Conservation (phyloP, 2,329 filamentous ascomycete genomes). For the Colletotrichum australisinense region DNA sequence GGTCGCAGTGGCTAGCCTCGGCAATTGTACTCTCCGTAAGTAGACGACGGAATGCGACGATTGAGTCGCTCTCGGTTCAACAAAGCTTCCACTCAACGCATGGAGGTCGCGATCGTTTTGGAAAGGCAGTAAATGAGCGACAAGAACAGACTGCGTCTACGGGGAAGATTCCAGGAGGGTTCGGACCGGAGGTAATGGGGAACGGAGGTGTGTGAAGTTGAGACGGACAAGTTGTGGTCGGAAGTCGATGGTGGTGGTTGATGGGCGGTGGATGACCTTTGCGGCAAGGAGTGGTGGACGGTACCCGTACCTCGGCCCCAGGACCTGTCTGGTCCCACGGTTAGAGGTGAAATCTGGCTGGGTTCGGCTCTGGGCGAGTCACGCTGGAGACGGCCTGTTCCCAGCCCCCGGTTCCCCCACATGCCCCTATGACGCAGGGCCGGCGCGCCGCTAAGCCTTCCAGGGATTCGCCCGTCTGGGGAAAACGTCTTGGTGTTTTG, state of each 20-base stretch:
- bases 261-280: conserved; percentile 7
- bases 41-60: conserved; percentile 1
- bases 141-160: neutral
- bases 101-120: neutral
- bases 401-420: conserved; percentile 33
- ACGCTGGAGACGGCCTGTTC: neutral
- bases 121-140: conserved; percentile 2
- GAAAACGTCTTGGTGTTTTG: conserved; percentile 14
- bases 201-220: neutral
- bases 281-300: conserved; percentile 3
- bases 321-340: conserved; percentile 15
- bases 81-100: conserved; percentile 17
- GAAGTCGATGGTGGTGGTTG: neutral
- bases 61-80: conserved; percentile 12
- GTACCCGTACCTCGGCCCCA: conserved; percentile 25
- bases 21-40: conserved; percentile 12
- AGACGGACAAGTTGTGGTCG: neutral
- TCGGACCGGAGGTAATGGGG: conserved; percentile 1
- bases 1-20: conserved; percentile 31
- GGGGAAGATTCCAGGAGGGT: neutral
- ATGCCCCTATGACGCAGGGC: conserved; percentile 33
- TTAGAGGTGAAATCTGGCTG: neutral
- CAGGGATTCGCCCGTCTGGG: conserved; percentile 27
- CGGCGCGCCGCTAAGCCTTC: conserved; percentile 21
- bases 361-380: neutral